Evolutionary conservation across 2,329 filamentous ascomycete species (phyloP), one percentile per base, ranked within the genome.

Genomic region (Aspergillus versicolor): DNA sequence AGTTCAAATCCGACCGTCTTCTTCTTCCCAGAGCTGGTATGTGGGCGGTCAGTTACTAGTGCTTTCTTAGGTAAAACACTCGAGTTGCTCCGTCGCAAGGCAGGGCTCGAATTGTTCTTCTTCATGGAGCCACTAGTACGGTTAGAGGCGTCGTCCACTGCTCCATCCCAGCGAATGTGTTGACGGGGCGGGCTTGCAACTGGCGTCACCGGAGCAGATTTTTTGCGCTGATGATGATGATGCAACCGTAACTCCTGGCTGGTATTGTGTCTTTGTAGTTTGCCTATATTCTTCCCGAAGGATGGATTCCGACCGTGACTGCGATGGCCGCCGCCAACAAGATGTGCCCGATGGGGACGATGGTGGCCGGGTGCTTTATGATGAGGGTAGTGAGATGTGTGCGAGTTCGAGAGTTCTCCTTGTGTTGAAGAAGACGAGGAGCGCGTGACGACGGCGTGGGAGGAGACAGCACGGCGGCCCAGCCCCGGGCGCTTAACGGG

Each of bases 1-100:
- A 80, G 63, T 58, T 79, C 74, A 61, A 79, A 79, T 15, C 77
- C 76, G 52, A 78, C 75, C n/a, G 74, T 70, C 62, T 78, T 79
- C 68, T 77, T 77, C 63, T 72, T 74, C 37, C 71, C 71, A n/a
- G 68, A 65, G 51, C 71, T 73, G 17, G 69, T 65, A 24, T 65
- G 63, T 12, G 71, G 69, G 15, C 70, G 71, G 46, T 69, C 70
- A 24, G 66, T 75, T 15, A 69, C 69, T 61, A 71, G 58, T 15
- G 68, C 61, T 63, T 77, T 79, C 67, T 78, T 79, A 5, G 69
- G 65, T 21, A 73, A 54, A 17, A 71, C 63, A 15, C 66, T 70
- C 15, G 74, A 74, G 9, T 65, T 63, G 63, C 77, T 73, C 47
- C 75, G 74, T 56, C 62, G 70, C 17, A 79, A 65, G 4, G 72